These are phyloP conservation scores for Conoideocrella luteorostrata DNA, from an alignment of 2,329 filamentous ascomycete species.

Conservation along the genomic window DNA sequence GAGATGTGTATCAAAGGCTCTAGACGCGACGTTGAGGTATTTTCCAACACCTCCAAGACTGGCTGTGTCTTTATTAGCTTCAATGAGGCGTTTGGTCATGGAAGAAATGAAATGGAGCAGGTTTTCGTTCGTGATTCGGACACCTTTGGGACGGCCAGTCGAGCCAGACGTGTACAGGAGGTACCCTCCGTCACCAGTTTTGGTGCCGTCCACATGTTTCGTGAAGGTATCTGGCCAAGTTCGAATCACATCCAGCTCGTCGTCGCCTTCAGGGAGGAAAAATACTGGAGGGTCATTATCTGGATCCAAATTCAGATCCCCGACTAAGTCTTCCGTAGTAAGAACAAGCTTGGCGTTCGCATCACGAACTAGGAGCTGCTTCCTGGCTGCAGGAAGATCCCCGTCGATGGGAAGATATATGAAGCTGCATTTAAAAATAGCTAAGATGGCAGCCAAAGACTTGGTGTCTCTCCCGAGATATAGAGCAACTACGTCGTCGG, in stretches of 20 bases:
- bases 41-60: slow-evolving; percentile 17
- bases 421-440: slow-evolving; percentile 56
- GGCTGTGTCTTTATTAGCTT: slow-evolving; percentile 10
- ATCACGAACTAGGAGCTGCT: slow-evolving; percentile 56
- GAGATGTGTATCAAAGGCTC: slow-evolving; percentile 20
- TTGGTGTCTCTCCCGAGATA: slow-evolving; percentile 60
- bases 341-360: slow-evolving; percentile 44
- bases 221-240: slow-evolving; percentile 1
- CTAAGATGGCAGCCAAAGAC: slow-evolving; percentile 58
- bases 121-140: slow-evolving; percentile 56
- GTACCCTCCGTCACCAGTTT: slow-evolving; percentile 28
- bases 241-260: slow-evolving; percentile 6
- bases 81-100: slow-evolving; percentile 8
- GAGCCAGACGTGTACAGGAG: slow-evolving; percentile 61
- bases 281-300: slow-evolving; percentile 6
- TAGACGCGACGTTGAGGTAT: slow-evolving; percentile 18
- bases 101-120: slow-evolving; percentile 12
- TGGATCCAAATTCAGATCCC: slow-evolving; percentile 8
- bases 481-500: slow-evolving; percentile 48
- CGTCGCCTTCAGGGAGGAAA: slow-evolving; percentile 9
- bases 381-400: slow-evolving; percentile 50
- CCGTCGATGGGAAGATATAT: slow-evolving; percentile 59
- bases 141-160: slow-evolving; percentile 61
- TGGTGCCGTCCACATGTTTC: background rate
- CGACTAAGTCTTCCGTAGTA: slow-evolving; percentile 29